Conservation (phyloP, 768 basidiomycete genomes). For the Tylopilus sp. region DNA sequence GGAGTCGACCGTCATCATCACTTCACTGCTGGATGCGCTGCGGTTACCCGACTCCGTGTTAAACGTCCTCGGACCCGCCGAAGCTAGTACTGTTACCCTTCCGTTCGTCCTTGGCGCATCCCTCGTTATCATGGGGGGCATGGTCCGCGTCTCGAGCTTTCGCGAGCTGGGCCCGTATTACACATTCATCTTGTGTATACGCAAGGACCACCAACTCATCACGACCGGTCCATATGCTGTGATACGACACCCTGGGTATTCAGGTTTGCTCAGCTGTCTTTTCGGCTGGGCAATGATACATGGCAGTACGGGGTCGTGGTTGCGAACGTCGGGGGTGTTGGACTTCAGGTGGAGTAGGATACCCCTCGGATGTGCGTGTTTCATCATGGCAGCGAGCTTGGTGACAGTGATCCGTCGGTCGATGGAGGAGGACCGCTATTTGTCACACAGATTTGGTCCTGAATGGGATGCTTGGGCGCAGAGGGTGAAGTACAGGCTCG, state of each 20-base stretch:
- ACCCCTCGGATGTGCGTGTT: neutral
- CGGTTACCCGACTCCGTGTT: neutral
- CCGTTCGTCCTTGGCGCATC: slow-evolving; percentile 7
- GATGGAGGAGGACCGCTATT: slow-evolving; percentile 18
- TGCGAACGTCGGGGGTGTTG: slow-evolving; percentile 3
- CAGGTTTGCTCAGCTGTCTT: slow-evolving; percentile 1
- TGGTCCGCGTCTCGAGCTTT: slow-evolving; percentile 6
- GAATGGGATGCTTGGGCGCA: slow-evolving; percentile 23
- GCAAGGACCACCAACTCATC: slow-evolving; percentile 21
- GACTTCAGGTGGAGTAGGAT: neutral
- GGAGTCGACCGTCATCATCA: slow-evolving; percentile 1
- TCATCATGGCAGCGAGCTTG: neutral
- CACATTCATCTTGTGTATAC: slow-evolving; percentile 19
- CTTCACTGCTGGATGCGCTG: neutral
- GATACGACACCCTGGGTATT: slow-evolving; percentile 31
- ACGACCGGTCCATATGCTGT: slow-evolving; percentile 27
- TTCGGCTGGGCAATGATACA: neutral
- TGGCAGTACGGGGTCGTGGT: neutral
- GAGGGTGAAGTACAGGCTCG: slow-evolving; percentile 7
- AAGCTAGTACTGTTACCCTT: slow-evolving; percentile 1
- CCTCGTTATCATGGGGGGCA: slow-evolving; percentile 1
- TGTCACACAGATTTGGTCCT: slow-evolving; percentile 14
- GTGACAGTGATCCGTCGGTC: slow-evolving; percentile 14
- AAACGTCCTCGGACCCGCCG: slow-evolving; percentile 7
- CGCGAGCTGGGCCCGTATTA: slow-evolving; percentile 19